These are phyloP conservation scores for Rhizophlyctis rosea DNA, from an alignment of 192 early-diverging fungal genomes.

Conservation along the genomic window DNA sequence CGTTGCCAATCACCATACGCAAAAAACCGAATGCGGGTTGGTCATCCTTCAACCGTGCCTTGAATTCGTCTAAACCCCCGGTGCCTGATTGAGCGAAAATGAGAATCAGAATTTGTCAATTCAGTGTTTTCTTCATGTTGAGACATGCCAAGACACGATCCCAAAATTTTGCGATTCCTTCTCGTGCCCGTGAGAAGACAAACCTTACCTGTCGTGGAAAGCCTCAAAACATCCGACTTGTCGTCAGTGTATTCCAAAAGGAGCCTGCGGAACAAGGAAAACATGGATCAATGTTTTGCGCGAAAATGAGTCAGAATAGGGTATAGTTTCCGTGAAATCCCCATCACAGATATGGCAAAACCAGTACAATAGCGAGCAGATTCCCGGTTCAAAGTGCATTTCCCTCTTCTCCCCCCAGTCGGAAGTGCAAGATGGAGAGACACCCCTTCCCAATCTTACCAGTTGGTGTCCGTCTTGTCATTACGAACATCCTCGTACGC, in stretches of 20 bases:
- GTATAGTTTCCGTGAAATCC: too few relatives aligned
- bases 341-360: too few relatives aligned
- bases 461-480: conserved; percentile 52
- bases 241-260: conserved; percentile 56
- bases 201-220: conserved; percentile 37
- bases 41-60: conserved; percentile 52
- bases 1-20: conserved; percentile 62
- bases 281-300: neutral
- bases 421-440: too few relatives aligned
- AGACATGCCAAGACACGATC: too few relatives aligned
- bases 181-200: neutral
- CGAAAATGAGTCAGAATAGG: neutral
- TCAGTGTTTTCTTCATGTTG: too few relatives aligned
- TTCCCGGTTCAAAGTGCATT: too few relatives aligned
- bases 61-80: conserved; percentile 66
- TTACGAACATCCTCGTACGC: conserved; percentile 57
- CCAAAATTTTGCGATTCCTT: too few relatives aligned
- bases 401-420: too few relatives aligned
- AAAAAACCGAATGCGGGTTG: conserved; percentile 80
- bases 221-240: conserved; percentile 42
- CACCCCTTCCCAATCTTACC: too few relatives aligned
- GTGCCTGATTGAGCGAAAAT: conserved; percentile 27
- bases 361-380: neutral
- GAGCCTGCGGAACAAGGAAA: conserved; percentile 40
- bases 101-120: too few relatives aligned